Evolutionary conservation across 768 basidiomycete genomes (phyloP).

Genomic region (Auriscalpium vulgare): DNA sequence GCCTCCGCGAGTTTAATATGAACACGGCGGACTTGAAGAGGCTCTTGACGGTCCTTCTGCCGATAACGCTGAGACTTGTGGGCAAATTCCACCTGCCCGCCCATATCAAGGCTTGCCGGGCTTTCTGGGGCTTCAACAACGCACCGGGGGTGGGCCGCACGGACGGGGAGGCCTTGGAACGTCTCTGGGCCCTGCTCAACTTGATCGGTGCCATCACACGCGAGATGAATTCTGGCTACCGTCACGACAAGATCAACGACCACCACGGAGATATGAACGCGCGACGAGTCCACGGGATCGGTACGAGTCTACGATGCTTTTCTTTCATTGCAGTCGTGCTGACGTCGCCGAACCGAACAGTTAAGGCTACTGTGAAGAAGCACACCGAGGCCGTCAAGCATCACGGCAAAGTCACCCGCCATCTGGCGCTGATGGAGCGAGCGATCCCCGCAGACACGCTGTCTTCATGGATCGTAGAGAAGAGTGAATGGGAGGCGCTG

Average conservation of each 20-base stretch:
- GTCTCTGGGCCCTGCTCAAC: constrained; percentile 13
- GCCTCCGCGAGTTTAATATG: not conserved
- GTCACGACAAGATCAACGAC: not conserved
- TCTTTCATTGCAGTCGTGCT: not conserved
- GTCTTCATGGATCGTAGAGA: not conserved
- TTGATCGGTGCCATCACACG: not conserved
- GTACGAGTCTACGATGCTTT: constrained; percentile 10
- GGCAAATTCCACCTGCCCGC: constrained; percentile 13
- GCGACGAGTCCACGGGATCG: not conserved
- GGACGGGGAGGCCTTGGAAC: not conserved
- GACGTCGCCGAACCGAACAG: too few relatives aligned
- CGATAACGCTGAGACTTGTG: not conserved
- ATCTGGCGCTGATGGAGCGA: too few relatives aligned
- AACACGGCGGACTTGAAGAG: not conserved
- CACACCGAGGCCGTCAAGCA: too few relatives aligned
- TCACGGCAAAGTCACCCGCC: too few relatives aligned
- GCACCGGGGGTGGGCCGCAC: constrained; percentile 9
- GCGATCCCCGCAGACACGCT: not conserved
- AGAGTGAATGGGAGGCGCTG: not conserved
- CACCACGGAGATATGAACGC: not conserved
- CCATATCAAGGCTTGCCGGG: not conserved
- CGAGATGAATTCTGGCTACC: constrained; percentile 14
- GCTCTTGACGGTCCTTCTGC: not conserved
- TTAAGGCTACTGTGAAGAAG: too few relatives aligned
- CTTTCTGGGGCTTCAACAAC: constrained; percentile 4